These are phyloP conservation scores for Podochytrium sp. DNA, from an alignment of 192 early-diverging fungal genomes.

Conservation along the genomic window DNA sequence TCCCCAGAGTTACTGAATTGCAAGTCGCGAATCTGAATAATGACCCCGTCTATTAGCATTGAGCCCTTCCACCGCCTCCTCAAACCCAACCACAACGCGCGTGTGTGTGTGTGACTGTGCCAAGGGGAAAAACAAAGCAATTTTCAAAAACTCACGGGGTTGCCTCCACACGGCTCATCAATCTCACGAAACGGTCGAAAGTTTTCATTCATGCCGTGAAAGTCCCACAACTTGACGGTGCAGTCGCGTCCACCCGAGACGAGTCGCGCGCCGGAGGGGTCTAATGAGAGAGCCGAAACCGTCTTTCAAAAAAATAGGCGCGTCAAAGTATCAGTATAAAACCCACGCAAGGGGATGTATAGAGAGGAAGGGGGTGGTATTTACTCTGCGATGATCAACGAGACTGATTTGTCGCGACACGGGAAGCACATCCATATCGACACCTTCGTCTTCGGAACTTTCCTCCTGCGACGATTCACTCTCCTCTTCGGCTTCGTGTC, in stretches of 20 bases:
- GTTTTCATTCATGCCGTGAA: constrained; percentile 81
- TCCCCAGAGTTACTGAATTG: constrained; percentile 78
- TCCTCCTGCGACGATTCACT: constrained; percentile 46
- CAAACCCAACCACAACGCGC: too few species aligned
- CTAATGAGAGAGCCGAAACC: constrained; percentile 79
- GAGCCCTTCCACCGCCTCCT: too few species aligned
- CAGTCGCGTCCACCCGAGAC: constrained; percentile 83
- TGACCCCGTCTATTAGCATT: too few species aligned
- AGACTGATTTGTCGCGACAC: constrained; percentile 71
- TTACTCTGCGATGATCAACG: constrained; percentile 68
- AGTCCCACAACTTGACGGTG: constrained; percentile 89
- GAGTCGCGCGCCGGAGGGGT: constrained; percentile 79
- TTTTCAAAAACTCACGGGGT: constrained; percentile 50
- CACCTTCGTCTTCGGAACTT: constrained; percentile 42
- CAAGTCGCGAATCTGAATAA: constrained; percentile 70
- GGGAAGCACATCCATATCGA: constrained; percentile 53
- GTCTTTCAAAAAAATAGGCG: constrained; percentile 47
- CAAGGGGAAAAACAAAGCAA: too few species aligned
- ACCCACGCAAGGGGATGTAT: too few species aligned
- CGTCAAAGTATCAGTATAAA: background rate
- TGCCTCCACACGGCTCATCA: constrained; percentile 72
- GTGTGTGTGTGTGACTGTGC: too few species aligned
- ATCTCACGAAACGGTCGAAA: constrained; percentile 79
- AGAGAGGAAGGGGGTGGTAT: too few species aligned
- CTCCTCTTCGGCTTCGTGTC: background rate